phyloP scores from a whole-genome alignment of 78 protist genomes.

The Tieghemostelium lacteum region DNA sequence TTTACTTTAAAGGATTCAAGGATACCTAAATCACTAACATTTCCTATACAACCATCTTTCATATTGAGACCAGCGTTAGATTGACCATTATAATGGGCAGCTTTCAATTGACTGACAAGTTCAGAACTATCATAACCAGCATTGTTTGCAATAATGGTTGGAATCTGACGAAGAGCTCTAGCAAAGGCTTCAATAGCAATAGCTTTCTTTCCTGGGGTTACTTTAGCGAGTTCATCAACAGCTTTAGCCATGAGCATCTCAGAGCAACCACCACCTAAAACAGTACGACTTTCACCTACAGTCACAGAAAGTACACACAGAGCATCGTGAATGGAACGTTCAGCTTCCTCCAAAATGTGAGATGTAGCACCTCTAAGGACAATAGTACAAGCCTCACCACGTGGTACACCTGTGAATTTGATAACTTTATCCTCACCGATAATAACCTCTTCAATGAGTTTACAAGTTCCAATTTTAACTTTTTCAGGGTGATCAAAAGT shows the following conservation, averaged over 20 bases:
- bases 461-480: constrained; percentile 93
- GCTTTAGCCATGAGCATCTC: constrained; percentile 98
- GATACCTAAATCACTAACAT: constrained; percentile 92
- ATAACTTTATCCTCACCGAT: constrained; percentile 99
- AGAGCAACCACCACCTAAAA: constrained; percentile 98
- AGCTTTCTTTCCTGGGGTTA: constrained; percentile 96
- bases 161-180: constrained; percentile 94
- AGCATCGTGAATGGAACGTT: constrained; percentile 99
- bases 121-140: constrained; percentile 97
- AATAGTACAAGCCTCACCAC: constrained; percentile 98
- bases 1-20: constrained; percentile 95
- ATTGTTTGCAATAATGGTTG: constrained; percentile 98
- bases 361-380: constrained; percentile 98
- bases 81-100: constrained; percentile 91
- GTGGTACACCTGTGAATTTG: constrained; percentile 91
- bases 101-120: constrained; percentile 91
- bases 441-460: constrained; percentile 97
- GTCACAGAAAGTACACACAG: constrained; percentile 97
- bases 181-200: constrained; percentile 99
- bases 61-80: constrained; percentile 93
- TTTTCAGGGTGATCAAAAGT: constrained; percentile 97
- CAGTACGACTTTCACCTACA: constrained; percentile 88
- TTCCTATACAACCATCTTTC: constrained; percentile 92
- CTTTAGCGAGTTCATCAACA: constrained; percentile 92
- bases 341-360: constrained; percentile 99